phyloP scores from a whole-genome alignment of 163 green algal genomes.

The Prototheca cutis region DNA sequence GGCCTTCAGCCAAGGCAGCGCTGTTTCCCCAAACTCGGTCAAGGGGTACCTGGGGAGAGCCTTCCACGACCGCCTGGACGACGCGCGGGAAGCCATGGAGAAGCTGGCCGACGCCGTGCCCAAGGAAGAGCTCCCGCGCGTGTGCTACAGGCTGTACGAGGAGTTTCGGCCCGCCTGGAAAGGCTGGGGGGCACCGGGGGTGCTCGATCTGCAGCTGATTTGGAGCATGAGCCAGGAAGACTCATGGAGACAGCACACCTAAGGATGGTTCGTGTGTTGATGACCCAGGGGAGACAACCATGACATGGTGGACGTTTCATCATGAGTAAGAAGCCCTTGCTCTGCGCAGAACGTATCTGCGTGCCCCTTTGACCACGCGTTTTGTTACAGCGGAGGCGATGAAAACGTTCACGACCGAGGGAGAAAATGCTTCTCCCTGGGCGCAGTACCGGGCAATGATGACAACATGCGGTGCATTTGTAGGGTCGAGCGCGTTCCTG shows the following conservation, averaged over 20 bases:
- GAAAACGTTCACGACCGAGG: too few species aligned
- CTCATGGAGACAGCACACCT: background rate
- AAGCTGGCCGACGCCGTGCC: constrained; percentile 13
- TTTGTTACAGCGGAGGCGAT: too few species aligned
- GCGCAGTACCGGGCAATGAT: too few species aligned
- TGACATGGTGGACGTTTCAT: too few species aligned
- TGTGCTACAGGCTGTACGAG: constrained; percentile 30
- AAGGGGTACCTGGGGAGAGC: constrained; percentile 17
- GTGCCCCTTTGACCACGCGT: background rate
- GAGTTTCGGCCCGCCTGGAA: constrained; percentile 20
- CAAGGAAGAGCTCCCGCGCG: constrained; percentile 4
- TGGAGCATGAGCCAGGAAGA: background rate
- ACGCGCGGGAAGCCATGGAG: constrained; percentile 12
- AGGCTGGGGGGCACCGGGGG: constrained; percentile 20
- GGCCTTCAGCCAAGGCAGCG: constrained; percentile 7
- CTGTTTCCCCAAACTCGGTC: constrained; percentile 8
- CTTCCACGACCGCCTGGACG: constrained; percentile 13
- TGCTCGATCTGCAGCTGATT: constrained; percentile 8
- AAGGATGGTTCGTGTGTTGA: background rate
- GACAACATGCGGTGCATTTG: too few species aligned
- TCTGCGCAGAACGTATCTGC: background rate
- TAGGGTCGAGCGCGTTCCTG: too few species aligned
- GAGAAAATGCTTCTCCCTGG: too few species aligned
- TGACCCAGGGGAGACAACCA: background rate
- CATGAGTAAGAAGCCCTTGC: too few species aligned